Conservation (phyloP, 176 grass and related monocot species). For the Eragrostis curvula region DNA sequence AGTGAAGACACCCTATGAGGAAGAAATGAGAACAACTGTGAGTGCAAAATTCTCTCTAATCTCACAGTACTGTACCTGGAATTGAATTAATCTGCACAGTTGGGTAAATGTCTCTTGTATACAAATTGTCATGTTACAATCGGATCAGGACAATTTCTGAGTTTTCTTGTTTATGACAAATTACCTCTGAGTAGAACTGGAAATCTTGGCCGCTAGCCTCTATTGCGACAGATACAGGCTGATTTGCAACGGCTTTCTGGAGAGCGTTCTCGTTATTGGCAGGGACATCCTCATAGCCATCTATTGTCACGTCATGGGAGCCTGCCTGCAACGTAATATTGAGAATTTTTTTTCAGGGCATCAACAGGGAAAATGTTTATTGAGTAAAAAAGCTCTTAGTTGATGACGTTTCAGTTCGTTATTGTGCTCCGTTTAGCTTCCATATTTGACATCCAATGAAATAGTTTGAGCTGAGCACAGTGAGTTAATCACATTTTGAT, state of each 20-base stretch:
- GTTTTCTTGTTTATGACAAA: too few species aligned
- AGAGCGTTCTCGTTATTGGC: constrained; percentile 57
- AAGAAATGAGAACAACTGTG: too few species aligned
- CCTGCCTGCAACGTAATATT: constrained; percentile 36
- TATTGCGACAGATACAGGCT: constrained; percentile 71
- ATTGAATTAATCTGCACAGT: too few species aligned
- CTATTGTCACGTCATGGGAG: constrained; percentile 59
- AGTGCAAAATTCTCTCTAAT: neutral
- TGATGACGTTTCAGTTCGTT: neutral
- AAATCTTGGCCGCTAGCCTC: constrained; percentile 64
- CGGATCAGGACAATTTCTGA: too few species aligned
- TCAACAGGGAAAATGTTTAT: neutral
- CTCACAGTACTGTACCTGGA: too few species aligned
- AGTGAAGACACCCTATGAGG: constrained; percentile 72
- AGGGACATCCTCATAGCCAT: constrained; percentile 70
- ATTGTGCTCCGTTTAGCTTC: neutral
- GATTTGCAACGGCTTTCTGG: constrained; percentile 63
- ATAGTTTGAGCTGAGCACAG: neutral
- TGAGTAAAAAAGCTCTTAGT: too few species aligned
- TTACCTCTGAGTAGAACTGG: constrained; percentile 86
- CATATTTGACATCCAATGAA: too few species aligned
- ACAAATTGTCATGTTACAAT: too few species aligned
- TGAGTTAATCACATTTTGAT: neutral
- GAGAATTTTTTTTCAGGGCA: neutral
- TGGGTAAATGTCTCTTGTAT: too few species aligned